Conservation (phyloP, 768 basidiomycete genomes). For the Saitozyma podzolica region DNA sequence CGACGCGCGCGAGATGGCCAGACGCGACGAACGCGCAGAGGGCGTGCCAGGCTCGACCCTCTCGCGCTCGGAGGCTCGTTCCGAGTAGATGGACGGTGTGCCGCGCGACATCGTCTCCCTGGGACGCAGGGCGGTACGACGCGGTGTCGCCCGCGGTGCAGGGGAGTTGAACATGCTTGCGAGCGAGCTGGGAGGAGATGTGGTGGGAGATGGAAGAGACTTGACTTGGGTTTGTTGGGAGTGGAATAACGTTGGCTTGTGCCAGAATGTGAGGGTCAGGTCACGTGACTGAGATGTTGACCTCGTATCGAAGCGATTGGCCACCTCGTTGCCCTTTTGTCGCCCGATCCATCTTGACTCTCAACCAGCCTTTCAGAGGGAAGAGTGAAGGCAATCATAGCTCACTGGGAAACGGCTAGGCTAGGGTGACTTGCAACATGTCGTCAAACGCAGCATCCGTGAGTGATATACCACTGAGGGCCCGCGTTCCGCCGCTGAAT, state of each 20-base stretch:
- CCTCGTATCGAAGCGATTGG: background rate
- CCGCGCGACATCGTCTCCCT: background rate
- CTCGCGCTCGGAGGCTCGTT: conserved; percentile 12
- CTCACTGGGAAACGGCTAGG: too few species aligned
- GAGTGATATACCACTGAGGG: background rate
- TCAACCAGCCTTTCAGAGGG: too few species aligned
- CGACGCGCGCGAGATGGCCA: conserved; percentile 9
- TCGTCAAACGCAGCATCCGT: conserved; percentile 4
- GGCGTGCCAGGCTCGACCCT: conserved; percentile 23
- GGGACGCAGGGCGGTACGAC: conserved; percentile 1
- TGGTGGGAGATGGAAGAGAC: too few species aligned
- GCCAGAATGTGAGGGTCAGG: background rate
- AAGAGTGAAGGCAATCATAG: too few species aligned
- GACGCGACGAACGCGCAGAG: conserved; percentile 17
- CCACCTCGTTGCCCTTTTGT: background rate
- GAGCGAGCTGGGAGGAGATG: too few species aligned
- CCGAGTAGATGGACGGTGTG: conserved; percentile 9
- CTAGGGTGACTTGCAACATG: background rate
- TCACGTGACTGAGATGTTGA: conserved; percentile 3
- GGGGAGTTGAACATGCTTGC: conserved; percentile 37
- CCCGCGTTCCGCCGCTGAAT: background rate
- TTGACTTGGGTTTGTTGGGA: background rate
- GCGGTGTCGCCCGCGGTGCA: conserved; percentile 31
- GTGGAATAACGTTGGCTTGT: background rate
- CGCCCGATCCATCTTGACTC: too few species aligned